These are phyloP conservation scores for Starmerella sp. DNA, from an alignment of 805 yeast species.

Conservation along the genomic window DNA sequence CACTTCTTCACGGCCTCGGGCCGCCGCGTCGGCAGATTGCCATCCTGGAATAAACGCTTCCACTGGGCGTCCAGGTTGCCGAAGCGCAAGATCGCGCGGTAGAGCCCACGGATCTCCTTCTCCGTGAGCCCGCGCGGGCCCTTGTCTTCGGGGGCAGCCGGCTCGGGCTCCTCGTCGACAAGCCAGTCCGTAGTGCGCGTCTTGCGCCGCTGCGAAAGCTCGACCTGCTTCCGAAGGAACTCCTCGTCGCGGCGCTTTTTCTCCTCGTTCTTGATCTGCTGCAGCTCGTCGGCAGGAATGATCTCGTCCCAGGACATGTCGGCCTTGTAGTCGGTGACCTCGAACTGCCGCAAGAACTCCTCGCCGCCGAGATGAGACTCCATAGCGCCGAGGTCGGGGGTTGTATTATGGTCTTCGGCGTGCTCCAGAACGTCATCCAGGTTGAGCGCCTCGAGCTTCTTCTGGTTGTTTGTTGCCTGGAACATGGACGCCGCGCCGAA, in stretches of 20 bases:
- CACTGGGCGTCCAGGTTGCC: constrained; percentile 68
- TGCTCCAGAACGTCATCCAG: constrained; percentile 91
- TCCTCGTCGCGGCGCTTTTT: constrained; percentile 76
- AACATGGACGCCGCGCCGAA: constrained; percentile 99
- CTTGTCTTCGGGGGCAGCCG: constrained; percentile 24
- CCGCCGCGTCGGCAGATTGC: constrained; percentile 73
- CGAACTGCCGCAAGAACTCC: constrained; percentile 92
- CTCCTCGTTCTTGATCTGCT: constrained; percentile 83
- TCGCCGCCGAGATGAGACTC: constrained; percentile 92
- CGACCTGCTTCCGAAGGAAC: constrained; percentile 78
- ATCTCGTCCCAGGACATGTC: constrained; percentile 99
- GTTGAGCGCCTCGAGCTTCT: constrained; percentile 87
- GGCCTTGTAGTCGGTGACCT: constrained; percentile 96
- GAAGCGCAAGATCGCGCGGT: constrained; percentile 64
- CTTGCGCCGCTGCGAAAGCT: constrained; percentile 71
- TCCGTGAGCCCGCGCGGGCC: constrained; percentile 52
- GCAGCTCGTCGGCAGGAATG: constrained; percentile 87
- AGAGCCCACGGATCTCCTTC: constrained; percentile 74
- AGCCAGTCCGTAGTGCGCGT: constrained; percentile 57
- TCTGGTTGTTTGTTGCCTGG: constrained; percentile 87
- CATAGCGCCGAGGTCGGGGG: constrained; percentile 84
- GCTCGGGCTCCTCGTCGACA: constrained; percentile 25
- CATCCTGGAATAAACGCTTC: constrained; percentile 82
- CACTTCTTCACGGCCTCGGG: constrained; percentile 66
- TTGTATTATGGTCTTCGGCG: constrained; percentile 94